phyloP scores from a whole-genome alignment of 2,329 filamentous ascomycete species.

The Cercospora sp. region DNA sequence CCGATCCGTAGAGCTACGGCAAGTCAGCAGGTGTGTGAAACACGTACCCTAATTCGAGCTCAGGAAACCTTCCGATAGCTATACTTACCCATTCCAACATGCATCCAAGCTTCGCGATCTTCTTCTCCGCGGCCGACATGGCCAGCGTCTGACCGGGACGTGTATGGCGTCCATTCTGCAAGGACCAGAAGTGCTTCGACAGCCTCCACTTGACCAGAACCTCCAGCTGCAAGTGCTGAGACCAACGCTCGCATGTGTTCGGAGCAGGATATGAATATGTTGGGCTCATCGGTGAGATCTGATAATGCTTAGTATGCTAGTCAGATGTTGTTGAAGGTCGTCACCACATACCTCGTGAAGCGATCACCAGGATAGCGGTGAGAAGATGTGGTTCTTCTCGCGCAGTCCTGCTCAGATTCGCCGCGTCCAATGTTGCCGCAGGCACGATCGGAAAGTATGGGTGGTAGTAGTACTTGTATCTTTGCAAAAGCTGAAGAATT shows the following conservation, averaged over 20 bases:
- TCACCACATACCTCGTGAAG: constrained; percentile 54
- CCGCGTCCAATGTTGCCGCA: constrained; percentile 57
- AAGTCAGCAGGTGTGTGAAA: neutral
- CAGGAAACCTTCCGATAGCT: neutral
- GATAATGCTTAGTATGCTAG: neutral
- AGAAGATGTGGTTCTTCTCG: constrained; percentile 65
- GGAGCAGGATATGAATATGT: constrained; percentile 65
- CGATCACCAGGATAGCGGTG: constrained; percentile 69
- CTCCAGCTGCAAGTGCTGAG: constrained; percentile 65
- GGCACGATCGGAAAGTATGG: constrained; percentile 70
- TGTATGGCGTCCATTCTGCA: constrained; percentile 72
- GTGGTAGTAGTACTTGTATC: constrained; percentile 67
- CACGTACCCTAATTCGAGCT: neutral
- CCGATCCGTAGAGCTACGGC: constrained; percentile 62
- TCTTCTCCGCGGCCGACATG: constrained; percentile 70
- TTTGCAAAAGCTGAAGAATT: constrained; percentile 55
- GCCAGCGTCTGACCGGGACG: constrained; percentile 59
- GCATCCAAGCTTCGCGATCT: constrained; percentile 75
- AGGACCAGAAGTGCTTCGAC: constrained; percentile 69
- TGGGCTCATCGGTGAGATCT: constrained; percentile 63
- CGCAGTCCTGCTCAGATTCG: constrained; percentile 57
- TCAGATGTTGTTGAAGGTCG: neutral
- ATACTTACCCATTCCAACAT: constrained; percentile 57
- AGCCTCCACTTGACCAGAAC: constrained; percentile 67
- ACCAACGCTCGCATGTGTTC: constrained; percentile 70